A percentile compares a stretch with the other conserved stretches of the same genome.
Conservation (phyloP, 2,329 filamentous ascomycete species). For the Fusarium succisae region DNA sequence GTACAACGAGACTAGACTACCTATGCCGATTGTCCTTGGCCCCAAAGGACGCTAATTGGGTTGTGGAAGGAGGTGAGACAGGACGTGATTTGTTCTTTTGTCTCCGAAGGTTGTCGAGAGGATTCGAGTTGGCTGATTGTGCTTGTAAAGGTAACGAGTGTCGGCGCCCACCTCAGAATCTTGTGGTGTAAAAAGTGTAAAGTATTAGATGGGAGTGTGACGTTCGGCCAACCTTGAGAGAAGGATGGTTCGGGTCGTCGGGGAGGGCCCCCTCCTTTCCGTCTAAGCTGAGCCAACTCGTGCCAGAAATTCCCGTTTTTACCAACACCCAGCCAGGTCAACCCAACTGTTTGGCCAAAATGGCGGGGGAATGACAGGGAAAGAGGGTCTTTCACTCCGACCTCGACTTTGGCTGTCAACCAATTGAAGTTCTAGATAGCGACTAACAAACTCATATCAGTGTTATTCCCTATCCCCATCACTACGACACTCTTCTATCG, state of each 20-base stretch:
- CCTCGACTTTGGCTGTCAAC: background rate
- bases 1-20: slow-evolving; percentile 2
- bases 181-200: slow-evolving; percentile 13
- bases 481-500: background rate
- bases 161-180: background rate
- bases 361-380: slow-evolving; percentile 28
- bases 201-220: slow-evolving; percentile 23
- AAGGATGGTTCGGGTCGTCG: slow-evolving; percentile 39
- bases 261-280: slow-evolving; percentile 28
- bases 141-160: background rate
- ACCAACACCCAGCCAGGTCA: background rate
- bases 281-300: slow-evolving; percentile 10
- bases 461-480: background rate
- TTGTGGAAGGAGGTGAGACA: slow-evolving; percentile 19
- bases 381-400: slow-evolving; percentile 11
- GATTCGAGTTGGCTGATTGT: slow-evolving; percentile 6
- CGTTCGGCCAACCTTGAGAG: slow-evolving; percentile 25
- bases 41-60: slow-evolving; percentile 22
- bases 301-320: slow-evolving; percentile 7
- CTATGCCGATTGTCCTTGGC: slow-evolving; percentile 20
- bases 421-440: background rate
- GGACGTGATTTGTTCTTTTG: slow-evolving; percentile 20
- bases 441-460: background rate
- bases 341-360: background rate
- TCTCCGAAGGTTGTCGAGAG: slow-evolving; percentile 4